A percentile compares a stretch with the other conserved stretches of the same genome.
Evolutionary conservation across 1,284 basidiomycete genomes (phyloP).

Genomic region (Leccinum cinnamomeum): DNA sequence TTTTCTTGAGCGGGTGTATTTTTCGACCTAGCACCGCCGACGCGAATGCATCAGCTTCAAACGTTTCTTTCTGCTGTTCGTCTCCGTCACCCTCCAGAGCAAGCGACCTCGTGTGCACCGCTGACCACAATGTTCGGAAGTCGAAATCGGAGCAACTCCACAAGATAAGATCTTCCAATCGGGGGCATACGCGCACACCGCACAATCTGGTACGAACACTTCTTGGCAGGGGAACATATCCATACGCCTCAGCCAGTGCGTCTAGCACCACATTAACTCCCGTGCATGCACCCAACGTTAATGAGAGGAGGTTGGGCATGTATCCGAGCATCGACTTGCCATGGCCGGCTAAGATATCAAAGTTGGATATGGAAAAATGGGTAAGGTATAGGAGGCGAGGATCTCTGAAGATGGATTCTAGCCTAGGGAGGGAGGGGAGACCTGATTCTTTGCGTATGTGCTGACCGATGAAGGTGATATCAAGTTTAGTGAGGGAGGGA

Average conservation of each 20-base stretch:
- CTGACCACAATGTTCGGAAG: conserved; percentile 35
- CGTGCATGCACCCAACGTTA: conserved; percentile 38
- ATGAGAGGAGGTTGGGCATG: conserved; percentile 38
- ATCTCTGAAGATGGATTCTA: conserved; percentile 44
- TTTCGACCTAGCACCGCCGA: conserved; percentile 35
- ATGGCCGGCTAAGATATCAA: conserved; percentile 32
- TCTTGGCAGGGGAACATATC: conserved; percentile 14
- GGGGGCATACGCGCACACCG: conserved; percentile 46
- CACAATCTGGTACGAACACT: conserved; percentile 14
- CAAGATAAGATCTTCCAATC: conserved; percentile 47
- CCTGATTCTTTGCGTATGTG: conserved; percentile 22
- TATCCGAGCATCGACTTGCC: conserved; percentile 39
- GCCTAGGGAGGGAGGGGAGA: conserved; percentile 32
- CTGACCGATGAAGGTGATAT: conserved; percentile 38
- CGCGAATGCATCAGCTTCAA: conserved; percentile 27
- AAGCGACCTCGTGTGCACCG: conserved; percentile 42
- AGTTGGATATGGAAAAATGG: conserved; percentile 37
- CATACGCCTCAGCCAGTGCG: conserved; percentile 35
- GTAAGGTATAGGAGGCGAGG: conserved; percentile 40
- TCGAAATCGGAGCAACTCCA: conserved; percentile 49
- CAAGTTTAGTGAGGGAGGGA: conserved; percentile 44
- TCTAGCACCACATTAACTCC: conserved; percentile 29
- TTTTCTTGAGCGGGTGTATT: conserved; percentile 35
- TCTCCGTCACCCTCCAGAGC: conserved; percentile 16
- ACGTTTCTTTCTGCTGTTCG: conserved; percentile 12